Conservation (phyloP, 1,139 yeast species). For the Kluyveromyces sp. region DNA sequence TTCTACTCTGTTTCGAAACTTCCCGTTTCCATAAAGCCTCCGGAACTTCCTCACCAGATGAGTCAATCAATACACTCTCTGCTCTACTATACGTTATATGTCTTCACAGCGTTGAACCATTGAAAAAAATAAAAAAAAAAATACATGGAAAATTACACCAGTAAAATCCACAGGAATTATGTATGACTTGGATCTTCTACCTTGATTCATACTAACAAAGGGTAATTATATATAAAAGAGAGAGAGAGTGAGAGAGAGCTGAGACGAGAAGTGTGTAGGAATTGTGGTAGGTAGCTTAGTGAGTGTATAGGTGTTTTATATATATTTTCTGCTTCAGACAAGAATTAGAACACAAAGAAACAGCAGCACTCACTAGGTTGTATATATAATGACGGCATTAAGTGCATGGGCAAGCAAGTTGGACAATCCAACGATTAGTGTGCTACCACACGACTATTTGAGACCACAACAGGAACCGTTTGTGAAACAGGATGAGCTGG, state of each 20-base stretch:
- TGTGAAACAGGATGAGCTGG: conserved; percentile 49
- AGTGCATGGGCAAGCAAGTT: conserved; percentile 61
- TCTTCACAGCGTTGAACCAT: background rate
- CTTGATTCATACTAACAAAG: no score
- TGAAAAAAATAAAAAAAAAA: background rate
- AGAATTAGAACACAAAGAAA: no score
- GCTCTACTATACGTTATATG: background rate
- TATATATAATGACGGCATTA: conserved; percentile 13
- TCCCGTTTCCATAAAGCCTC: no score
- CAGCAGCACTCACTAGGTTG: no score
- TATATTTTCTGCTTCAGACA: no score
- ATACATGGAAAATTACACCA: background rate
- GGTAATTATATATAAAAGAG: no score
- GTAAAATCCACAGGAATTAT: conserved; percentile 4
- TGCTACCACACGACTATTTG: conserved; percentile 79
- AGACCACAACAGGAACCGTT: conserved; percentile 67
- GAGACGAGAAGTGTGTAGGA: no score
- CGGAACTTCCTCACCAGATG: no score
- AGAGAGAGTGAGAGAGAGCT: no score
- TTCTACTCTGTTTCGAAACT: no score
- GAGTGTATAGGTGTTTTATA: no score
- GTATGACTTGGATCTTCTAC: background rate
- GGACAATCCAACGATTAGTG: conserved; percentile 77
- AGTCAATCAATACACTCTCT: background rate
- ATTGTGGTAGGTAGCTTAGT: no score